Conservation (phyloP, 1,284 basidiomycete species). For the Pseudozyma hubeiensis region DNA sequence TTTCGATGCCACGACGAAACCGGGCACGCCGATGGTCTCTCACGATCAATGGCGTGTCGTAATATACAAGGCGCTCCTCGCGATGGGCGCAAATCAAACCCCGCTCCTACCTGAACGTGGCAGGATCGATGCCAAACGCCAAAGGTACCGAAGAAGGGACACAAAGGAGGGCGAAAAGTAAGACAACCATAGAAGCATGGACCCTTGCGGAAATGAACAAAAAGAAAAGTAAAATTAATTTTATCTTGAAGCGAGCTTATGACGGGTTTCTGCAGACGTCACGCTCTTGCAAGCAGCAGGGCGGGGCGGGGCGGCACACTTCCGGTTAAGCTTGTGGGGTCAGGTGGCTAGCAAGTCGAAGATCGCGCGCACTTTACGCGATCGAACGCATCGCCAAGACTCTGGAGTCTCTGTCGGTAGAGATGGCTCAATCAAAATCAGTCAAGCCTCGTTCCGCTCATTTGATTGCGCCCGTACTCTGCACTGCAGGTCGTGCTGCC, state of each 20-base stretch:
- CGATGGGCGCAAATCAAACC: neutral
- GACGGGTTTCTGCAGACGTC: neutral
- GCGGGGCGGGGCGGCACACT: neutral
- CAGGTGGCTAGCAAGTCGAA: too few species aligned
- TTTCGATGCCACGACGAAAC: too few species aligned
- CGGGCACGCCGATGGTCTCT: too few species aligned
- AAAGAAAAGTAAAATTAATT: too few species aligned
- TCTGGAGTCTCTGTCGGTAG: neutral
- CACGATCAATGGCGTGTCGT: too few species aligned
- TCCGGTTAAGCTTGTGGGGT: neutral
- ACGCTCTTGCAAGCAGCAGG: neutral
- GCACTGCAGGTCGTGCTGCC: too few species aligned
- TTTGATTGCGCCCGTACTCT: too few species aligned
- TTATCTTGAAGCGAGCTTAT: neutral
- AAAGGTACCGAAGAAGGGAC: conserved; percentile 1
- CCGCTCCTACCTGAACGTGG: neutral
- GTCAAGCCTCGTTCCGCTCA: neutral
- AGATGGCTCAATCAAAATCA: neutral
- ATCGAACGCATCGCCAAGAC: neutral
- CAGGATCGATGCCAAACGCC: neutral
- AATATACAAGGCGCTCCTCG: neutral
- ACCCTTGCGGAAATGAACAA: neutral
- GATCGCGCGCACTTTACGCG: neutral
- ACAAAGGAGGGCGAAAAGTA: neutral
- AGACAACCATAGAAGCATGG: conserved; percentile 2